These are phyloP conservation scores for Ceratocystis albifundus DNA, from an alignment of 2,329 filamentous ascomycete genomes.

Conservation along the genomic window DNA sequence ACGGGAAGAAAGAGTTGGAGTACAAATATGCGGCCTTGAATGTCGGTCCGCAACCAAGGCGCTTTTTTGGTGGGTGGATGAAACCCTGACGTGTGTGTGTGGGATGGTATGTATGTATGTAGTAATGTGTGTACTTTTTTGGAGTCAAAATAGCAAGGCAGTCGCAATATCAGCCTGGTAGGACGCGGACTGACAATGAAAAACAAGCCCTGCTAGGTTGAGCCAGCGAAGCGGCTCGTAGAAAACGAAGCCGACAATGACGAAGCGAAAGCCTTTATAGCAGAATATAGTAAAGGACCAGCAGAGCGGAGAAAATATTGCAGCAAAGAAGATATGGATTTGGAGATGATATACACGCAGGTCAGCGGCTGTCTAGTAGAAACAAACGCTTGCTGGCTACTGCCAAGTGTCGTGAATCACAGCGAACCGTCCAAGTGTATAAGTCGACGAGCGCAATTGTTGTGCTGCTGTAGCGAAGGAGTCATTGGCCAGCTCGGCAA, in stretches of 20 bases:
- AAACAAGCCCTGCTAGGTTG: not conserved
- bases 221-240: not conserved
- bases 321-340: not conserved
- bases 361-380: no score
- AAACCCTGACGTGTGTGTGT: not conserved
- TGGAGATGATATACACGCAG: no score
- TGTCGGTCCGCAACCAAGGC: not conserved
- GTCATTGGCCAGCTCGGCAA: not conserved
- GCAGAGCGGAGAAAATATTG: not conserved
- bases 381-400: not conserved
- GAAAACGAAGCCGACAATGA: not conserved
- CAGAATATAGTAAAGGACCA: not conserved
- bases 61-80: not conserved
- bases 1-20: not conserved
- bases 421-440: not conserved
- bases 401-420: not conserved
- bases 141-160: not conserved
- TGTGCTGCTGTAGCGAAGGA: not conserved
- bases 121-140: not conserved
- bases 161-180: slow-evolving; percentile 13
- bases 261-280: not conserved
- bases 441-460: not conserved
- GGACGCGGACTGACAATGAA: not conserved
- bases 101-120: not conserved
- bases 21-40: not conserved